These are phyloP conservation scores for Penicillium sclerotigenum DNA, from an alignment of 2,329 filamentous ascomycete genomes.

Conservation along the genomic window DNA sequence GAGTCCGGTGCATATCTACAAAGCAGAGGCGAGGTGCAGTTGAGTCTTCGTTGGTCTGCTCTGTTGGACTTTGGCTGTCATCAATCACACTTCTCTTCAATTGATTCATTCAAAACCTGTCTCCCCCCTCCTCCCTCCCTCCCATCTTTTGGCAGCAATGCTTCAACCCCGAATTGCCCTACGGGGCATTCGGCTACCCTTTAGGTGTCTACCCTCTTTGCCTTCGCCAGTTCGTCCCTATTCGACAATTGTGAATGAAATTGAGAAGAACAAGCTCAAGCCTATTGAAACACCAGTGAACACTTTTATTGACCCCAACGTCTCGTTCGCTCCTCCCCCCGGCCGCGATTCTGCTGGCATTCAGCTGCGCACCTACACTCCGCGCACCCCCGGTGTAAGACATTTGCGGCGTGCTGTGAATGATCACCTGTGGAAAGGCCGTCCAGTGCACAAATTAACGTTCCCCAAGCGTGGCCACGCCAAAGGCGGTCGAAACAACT, in stretches of 20 bases:
- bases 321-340: slow-evolving; percentile 47
- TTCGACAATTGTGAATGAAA: slow-evolving; percentile 47
- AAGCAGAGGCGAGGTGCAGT: slow-evolving; percentile 3
- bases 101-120: neutral
- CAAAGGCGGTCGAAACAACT: slow-evolving; percentile 89
- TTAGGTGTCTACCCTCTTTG: slow-evolving; percentile 45
- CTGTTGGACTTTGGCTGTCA: slow-evolving; percentile 1
- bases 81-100: neutral
- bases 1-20: slow-evolving; percentile 1
- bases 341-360: slow-evolving; percentile 41
- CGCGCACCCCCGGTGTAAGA: slow-evolving; percentile 84
- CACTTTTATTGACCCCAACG: slow-evolving; percentile 29
- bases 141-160: slow-evolving; percentile 46
- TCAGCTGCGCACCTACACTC: slow-evolving; percentile 80
- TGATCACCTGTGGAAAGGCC: slow-evolving; percentile 93
- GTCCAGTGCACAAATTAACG: slow-evolving; percentile 77
- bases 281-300: slow-evolving; percentile 31
- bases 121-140: neutral
- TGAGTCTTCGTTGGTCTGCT: slow-evolving; percentile 2
- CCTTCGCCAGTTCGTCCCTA: slow-evolving; percentile 49
- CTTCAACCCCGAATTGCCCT: slow-evolving; percentile 64
- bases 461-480: slow-evolving; percentile 88
- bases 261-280: slow-evolving; percentile 28
- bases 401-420: slow-evolving; percentile 92
- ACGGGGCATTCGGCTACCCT: slow-evolving; percentile 49